Evolutionary conservation across 345 rosid species (phyloP).

Genomic region (Orychophragmus violaceus): DNA sequence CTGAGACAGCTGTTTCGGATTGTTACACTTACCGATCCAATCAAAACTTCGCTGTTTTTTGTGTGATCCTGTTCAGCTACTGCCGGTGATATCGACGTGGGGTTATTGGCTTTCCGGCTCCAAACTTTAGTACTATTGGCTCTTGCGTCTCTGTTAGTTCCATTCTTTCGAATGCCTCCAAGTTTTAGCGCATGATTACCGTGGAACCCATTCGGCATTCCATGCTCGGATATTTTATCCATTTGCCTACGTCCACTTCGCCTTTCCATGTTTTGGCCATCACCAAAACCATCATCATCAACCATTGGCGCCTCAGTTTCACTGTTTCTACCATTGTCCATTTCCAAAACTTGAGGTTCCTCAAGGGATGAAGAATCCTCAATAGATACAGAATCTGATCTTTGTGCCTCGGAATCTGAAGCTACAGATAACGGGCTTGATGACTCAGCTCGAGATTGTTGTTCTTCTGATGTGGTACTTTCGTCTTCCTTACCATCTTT

Average conservation of each 20-base stretch:
- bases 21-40: conserved; percentile 75
- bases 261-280: conserved; percentile 34
- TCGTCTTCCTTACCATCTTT: conserved; percentile 33
- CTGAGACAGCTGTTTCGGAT: conserved; percentile 40
- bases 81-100: conserved; percentile 34
- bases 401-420: conserved; percentile 43
- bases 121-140: conserved; percentile 55
- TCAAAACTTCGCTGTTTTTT: conserved; percentile 53
- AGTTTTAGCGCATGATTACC: conserved; percentile 38
- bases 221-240: conserved; percentile 41
- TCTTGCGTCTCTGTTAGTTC: conserved; percentile 39
- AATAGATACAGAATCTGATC: conserved; percentile 32
- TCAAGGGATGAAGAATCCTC: conserved; percentile 35
- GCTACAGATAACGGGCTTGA: conserved; percentile 32
- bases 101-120: conserved; percentile 62
- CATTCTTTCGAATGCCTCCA: conserved; percentile 53
- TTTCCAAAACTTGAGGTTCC: conserved; percentile 31
- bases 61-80: conserved; percentile 38
- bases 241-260: conserved; percentile 33
- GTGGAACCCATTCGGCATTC: conserved; percentile 43
- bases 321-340: conserved; percentile 35
- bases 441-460: conserved; percentile 37
- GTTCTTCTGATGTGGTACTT: conserved; percentile 39
- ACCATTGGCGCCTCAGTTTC: conserved; percentile 40
- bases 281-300: conserved; percentile 27